Conservation (phyloP, 306 rosid genomes). For the Neltuma alba region DNA sequence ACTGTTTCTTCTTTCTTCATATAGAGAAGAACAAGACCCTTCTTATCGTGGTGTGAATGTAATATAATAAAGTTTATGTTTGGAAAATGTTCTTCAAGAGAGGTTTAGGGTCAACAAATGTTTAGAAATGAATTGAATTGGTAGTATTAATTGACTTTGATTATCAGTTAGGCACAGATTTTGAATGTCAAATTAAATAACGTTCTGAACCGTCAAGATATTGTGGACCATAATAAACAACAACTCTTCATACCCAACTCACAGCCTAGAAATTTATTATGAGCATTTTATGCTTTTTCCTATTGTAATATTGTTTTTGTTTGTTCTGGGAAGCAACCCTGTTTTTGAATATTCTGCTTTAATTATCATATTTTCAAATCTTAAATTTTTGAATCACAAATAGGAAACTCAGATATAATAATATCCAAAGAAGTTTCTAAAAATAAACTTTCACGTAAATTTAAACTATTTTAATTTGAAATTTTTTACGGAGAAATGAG, state of each 20-base stretch:
- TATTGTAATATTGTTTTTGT: not conserved
- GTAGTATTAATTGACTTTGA: not conserved
- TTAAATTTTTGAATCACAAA: too few species aligned
- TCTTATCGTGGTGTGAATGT: not conserved
- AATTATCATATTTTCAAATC: not conserved
- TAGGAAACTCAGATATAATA: too few species aligned
- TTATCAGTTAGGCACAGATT: not conserved
- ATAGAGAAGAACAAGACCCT: not conserved
- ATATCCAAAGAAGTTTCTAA: not conserved
- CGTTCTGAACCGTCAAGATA: not conserved
- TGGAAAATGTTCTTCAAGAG: not conserved
- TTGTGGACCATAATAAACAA: not conserved
- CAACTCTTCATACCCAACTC: not conserved
- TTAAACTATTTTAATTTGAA: not conserved
- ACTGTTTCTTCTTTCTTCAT: not conserved
- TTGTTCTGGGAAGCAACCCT: not conserved
- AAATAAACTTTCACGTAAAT: not conserved
- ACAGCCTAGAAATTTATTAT: not conserved
- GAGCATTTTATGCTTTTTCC: not conserved
- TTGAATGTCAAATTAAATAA: not conserved
- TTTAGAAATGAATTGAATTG: not conserved
- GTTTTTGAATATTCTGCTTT: not conserved
- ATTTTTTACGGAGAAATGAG: not conserved
- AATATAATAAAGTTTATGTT: not conserved
- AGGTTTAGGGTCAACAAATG: slow-evolving; percentile 20